These are phyloP conservation scores for Lentinula edodes DNA, from an alignment of 768 basidiomycete genomes.

Conservation along the genomic window DNA sequence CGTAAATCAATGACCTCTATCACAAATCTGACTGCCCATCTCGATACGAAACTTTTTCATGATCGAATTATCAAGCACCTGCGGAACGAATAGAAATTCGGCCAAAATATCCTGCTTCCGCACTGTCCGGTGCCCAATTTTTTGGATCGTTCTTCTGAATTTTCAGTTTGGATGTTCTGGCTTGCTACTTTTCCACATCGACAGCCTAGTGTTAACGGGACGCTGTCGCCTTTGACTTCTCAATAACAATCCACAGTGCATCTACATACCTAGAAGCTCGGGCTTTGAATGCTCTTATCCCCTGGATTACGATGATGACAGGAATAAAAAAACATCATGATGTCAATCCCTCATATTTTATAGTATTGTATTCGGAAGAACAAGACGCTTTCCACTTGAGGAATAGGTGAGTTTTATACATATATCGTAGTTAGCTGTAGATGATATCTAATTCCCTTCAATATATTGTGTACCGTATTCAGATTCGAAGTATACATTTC, in stretches of 20 bases:
- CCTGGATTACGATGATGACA: not conserved
- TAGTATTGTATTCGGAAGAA: not conserved
- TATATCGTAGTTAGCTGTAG: not conserved
- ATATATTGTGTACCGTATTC: not conserved
- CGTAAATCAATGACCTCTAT: not conserved
- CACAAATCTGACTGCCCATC: not conserved
- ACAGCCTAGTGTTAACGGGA: no score
- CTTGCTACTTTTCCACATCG: not conserved
- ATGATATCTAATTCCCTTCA: not conserved
- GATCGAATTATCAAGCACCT: no score
- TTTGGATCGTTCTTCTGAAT: not conserved
- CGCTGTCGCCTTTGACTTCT: no score
- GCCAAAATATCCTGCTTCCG: not conserved
- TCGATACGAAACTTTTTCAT: not conserved
- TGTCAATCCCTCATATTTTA: not conserved
- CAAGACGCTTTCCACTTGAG: not conserved
- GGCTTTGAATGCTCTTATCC: not conserved
- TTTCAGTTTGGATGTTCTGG: not conserved
- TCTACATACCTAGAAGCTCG: no score
- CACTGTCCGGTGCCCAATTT: not conserved
- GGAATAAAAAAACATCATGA: not conserved
- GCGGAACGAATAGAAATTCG: no score
- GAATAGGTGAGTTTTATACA: constrained; percentile 4
- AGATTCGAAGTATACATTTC: not conserved
- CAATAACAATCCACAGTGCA: no score